Evolutionary conservation across 1,284 basidiomycete genomes (phyloP).

Genomic region (Ustilago bromivora): DNA sequence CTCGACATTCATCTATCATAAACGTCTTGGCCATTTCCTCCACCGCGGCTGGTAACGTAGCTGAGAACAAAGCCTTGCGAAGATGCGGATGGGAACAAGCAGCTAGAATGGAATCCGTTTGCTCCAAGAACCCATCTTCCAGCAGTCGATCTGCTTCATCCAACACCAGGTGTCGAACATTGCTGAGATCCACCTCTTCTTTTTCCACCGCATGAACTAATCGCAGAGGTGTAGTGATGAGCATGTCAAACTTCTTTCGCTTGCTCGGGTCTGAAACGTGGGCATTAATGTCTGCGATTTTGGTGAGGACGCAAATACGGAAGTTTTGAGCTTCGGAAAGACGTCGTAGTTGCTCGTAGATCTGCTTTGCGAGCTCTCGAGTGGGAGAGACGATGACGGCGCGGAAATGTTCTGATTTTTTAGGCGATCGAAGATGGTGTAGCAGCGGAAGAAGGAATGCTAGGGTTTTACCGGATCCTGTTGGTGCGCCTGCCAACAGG

Average conservation of each 20-base stretch:
- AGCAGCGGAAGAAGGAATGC: slow-evolving; percentile 65
- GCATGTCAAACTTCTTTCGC: slow-evolving; percentile 59
- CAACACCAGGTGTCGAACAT: slow-evolving; percentile 61
- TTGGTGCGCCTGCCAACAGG: slow-evolving; percentile 65
- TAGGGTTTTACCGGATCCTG: slow-evolving; percentile 67
- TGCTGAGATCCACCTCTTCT: slow-evolving; percentile 58
- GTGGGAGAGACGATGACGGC: slow-evolving; percentile 67
- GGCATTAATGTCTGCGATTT: slow-evolving; percentile 38
- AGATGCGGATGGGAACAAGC: slow-evolving; percentile 80
- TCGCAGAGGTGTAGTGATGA: slow-evolving; percentile 67
- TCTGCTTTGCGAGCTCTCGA: slow-evolving; percentile 66
- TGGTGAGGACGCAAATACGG: slow-evolving; percentile 61
- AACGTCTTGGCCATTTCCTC: slow-evolving; percentile 89
- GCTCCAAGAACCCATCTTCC: slow-evolving; percentile 85
- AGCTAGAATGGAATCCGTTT: slow-evolving; percentile 87
- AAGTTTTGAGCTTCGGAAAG: slow-evolving; percentile 50
- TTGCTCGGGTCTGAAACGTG: slow-evolving; percentile 33
- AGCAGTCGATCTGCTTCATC: slow-evolving; percentile 74
- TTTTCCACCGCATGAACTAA: slow-evolving; percentile 64
- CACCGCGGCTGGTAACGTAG: slow-evolving; percentile 88
- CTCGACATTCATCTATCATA: slow-evolving; percentile 72
- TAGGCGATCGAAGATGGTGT: slow-evolving; percentile 52
- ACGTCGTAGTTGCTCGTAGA: slow-evolving; percentile 61
- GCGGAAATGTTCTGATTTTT: slow-evolving; percentile 52
- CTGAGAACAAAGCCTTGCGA: slow-evolving; percentile 92